Evolutionary conservation across 2,329 filamentous ascomycete genomes (phyloP).

Genomic region (Cladosporium colombiae): DNA sequence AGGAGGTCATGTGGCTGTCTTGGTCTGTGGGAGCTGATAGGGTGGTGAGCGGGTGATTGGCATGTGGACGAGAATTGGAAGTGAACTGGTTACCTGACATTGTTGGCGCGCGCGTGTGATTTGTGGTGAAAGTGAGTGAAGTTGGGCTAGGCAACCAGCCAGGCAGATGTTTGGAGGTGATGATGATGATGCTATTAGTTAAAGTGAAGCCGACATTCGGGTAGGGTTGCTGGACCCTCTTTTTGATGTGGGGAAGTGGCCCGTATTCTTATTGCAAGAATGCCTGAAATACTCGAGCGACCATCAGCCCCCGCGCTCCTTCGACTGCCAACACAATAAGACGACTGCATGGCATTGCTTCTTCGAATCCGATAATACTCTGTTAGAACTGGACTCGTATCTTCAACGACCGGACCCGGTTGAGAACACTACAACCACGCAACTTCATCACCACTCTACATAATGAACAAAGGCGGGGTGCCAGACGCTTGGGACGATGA

Average conservation of each 20-base stretch:
- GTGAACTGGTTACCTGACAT: constrained; percentile 16
- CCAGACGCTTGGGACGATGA: constrained; percentile 90
- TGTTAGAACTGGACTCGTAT: background rate
- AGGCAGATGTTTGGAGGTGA: background rate
- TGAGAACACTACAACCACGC: background rate
- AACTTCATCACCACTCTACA: background rate
- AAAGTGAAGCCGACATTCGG: constrained; percentile 1
- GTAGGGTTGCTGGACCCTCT: background rate
- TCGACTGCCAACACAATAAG: background rate
- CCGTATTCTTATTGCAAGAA: constrained; percentile 1
- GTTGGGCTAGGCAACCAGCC: background rate
- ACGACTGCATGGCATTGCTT: background rate
- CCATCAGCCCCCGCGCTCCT: background rate
- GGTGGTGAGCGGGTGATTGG: constrained; percentile 34
- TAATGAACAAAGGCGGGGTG: constrained; percentile 50
- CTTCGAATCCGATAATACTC: background rate
- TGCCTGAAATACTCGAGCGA: constrained; percentile 3
- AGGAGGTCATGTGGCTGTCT: constrained; percentile 46
- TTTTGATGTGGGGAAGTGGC: background rate
- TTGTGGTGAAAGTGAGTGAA: background rate
- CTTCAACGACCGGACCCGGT: background rate
- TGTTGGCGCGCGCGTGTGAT: constrained; percentile 1
- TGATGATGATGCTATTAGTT: constrained; percentile 1
- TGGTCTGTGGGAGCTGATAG: constrained; percentile 40
- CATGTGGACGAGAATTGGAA: constrained; percentile 45